Conservation (phyloP, 179 eudicot species). For the Beta corolliflora region DNA sequence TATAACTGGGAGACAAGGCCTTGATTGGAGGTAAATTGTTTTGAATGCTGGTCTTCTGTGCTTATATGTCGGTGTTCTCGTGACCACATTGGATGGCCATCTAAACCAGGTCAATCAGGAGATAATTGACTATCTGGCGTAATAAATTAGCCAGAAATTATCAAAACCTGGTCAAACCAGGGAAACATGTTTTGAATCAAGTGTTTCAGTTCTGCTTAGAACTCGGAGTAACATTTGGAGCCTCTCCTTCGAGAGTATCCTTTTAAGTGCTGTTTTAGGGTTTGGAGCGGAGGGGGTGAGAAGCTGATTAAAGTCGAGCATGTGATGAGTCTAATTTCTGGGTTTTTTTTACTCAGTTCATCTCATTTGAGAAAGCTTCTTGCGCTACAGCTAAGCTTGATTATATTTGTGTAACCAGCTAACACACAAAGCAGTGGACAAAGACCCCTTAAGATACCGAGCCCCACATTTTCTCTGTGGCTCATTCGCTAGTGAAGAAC, state of each 20-base stretch:
- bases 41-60: background rate
- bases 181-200: background rate
- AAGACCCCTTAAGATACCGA: conserved; percentile 62
- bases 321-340: no score
- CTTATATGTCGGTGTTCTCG: background rate
- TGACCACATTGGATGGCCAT: background rate
- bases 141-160: background rate
- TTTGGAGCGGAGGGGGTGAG: background rate
- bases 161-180: background rate
- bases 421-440: conserved; percentile 68
- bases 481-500: conserved; percentile 57
- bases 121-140: background rate
- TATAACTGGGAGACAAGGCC: background rate
- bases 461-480: conserved; percentile 87
- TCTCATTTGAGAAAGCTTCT: background rate
- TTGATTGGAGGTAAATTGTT: background rate
- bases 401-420: conserved; percentile 44
- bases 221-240: background rate
- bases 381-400: background rate
- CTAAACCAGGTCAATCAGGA: background rate
- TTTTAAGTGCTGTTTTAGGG: background rate
- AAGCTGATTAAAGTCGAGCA: background rate
- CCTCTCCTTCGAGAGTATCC: background rate
- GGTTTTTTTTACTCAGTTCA: background rate
- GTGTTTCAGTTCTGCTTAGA: background rate